Base-by-base conservation (phyloP, 2,329 filamentous ascomycete genomes). In the Talaromyces sp. region DNA sequence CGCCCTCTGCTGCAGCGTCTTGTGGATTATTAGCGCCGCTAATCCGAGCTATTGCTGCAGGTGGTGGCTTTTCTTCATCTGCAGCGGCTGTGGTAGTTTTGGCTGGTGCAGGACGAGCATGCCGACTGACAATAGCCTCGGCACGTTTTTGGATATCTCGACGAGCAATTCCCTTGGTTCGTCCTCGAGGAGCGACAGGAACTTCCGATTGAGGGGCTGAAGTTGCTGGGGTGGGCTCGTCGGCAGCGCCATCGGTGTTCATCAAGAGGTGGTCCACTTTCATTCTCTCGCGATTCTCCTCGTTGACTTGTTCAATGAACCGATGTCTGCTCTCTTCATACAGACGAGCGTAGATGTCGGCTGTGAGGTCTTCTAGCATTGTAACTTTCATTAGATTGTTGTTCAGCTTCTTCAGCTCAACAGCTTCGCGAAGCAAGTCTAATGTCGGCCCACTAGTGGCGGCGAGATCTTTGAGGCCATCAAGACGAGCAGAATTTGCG, bases 281-380 rank as follows among this genome's bases (percentile, higher is more conserved):
- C 74, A 80, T 79, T 54, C 76, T 77, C 51, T 79, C 77, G 52
- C 76, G 77, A 56, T 75, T 78, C 59, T 80, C 78, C 59, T 79
- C 78, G 26, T 73, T 74, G 55, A 68, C 71, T 62, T 75, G 73
- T 58, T 77, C 71, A 27, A 76, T 64, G 21, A 76, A 71, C 49
- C 73, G 73, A 54, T 71, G 73, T 63, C 73, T 67, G 51, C 75
- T 76, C 53, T 72, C 64, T 46, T 77, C 70, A 61, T 77, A 78
- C 10, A 77, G 60, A 13, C 86, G 82, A 1, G 90, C 89, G 73
- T 96, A 99, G 55, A 90, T 87, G 74, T 99, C 95, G 24, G 88
- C 89, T 65, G 97, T 89, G n/a, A 98, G 82, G 69, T 99, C 95
- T 68, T 99, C 95, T 51, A 98, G 93, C 10, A 88, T 82, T 0